Evolutionary conservation across 23 red algal genomes (phyloP).

Genomic region (Rhodosorus marinus): DNA sequence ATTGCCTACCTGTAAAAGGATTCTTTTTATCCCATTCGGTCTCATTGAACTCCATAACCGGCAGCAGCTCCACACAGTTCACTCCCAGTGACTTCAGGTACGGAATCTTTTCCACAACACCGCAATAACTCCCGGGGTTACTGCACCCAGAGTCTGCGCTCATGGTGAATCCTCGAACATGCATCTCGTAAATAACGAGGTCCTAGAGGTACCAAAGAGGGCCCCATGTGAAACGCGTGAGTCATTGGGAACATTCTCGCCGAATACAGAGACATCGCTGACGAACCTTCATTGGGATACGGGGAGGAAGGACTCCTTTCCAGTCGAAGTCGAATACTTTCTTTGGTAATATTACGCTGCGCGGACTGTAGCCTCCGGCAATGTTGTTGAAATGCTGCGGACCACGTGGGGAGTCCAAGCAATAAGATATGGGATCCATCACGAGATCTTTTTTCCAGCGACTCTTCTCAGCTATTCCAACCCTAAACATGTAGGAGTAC

Average conservation of each 20-base stretch:
- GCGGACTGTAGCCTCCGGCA: constrained; percentile 18
- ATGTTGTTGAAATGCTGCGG: constrained; percentile 14
- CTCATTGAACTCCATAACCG: constrained; percentile 93
- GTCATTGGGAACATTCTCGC: too few relatives aligned
- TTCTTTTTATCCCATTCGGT: constrained; percentile 50
- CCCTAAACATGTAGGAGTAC: constrained; percentile 35
- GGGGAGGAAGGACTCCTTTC: constrained; percentile 42
- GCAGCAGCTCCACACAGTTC: constrained; percentile 85
- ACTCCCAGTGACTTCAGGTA: constrained; percentile 75
- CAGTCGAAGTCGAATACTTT: constrained; percentile 59
- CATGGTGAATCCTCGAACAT: constrained; percentile 73
- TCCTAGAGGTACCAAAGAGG: too few relatives aligned
- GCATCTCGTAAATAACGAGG: constrained; percentile 88
- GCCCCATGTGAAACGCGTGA: too few relatives aligned
- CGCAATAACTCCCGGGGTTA: constrained; percentile 34
- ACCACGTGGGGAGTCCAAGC: constrained; percentile 22
- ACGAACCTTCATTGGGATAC: constrained; percentile 30
- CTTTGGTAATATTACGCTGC: constrained; percentile 20
- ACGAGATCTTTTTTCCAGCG: constrained; percentile 49
- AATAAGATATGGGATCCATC: constrained; percentile 67
- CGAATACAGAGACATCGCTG: too few relatives aligned
- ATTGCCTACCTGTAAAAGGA: constrained; percentile 13
- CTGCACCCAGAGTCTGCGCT: neutral
- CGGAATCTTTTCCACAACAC: constrained; percentile 71
- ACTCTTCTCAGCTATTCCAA: constrained; percentile 14